Conservation (phyloP, 2,329 filamentous ascomycete species). For the Colletotrichum aenigma region DNA sequence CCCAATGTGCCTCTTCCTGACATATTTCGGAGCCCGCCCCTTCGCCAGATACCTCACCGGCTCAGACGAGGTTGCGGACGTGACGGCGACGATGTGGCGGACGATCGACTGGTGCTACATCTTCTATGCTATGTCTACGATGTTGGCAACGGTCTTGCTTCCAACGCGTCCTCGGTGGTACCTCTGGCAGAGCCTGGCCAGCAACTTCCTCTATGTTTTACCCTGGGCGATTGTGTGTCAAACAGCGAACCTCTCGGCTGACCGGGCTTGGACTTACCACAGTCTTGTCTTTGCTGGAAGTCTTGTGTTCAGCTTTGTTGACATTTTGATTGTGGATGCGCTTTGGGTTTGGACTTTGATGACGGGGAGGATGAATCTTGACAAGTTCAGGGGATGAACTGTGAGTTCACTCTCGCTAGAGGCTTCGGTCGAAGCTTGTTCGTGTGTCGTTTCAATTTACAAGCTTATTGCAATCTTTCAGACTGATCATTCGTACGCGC, state of each 20-base stretch:
- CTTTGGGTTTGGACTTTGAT: constrained; percentile 57
- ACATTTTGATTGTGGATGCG: constrained; percentile 52
- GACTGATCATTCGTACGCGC: rapidly evolving
- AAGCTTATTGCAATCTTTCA: neutral
- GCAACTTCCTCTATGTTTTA: constrained; percentile 71
- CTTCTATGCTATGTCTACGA: constrained; percentile 69
- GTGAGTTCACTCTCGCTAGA: neutral
- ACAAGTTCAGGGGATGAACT: constrained; percentile 32
- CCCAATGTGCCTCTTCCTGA: constrained; percentile 66
- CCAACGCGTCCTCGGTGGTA: constrained; percentile 71
- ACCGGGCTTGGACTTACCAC: constrained; percentile 71
- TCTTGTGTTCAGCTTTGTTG: constrained; percentile 69
- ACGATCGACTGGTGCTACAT: constrained; percentile 72
- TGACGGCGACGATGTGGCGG: constrained; percentile 70
- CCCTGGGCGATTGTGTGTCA: constrained; percentile 72
- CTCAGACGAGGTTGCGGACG: constrained; percentile 59
- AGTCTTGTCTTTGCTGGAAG: constrained; percentile 70
- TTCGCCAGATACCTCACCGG: constrained; percentile 69
- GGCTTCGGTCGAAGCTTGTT: rapidly evolving
- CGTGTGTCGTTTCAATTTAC: neutral
- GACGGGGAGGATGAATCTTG: constrained; percentile 46
- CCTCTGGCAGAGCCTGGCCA: constrained; percentile 67
- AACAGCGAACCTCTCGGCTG: constrained; percentile 46
- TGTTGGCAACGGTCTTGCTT: constrained; percentile 68
- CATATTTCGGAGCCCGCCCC: constrained; percentile 58